Evolutionary conservation across 2,329 filamentous ascomycete species (phyloP).

Genomic region (Colletotrichum somersetense): DNA sequence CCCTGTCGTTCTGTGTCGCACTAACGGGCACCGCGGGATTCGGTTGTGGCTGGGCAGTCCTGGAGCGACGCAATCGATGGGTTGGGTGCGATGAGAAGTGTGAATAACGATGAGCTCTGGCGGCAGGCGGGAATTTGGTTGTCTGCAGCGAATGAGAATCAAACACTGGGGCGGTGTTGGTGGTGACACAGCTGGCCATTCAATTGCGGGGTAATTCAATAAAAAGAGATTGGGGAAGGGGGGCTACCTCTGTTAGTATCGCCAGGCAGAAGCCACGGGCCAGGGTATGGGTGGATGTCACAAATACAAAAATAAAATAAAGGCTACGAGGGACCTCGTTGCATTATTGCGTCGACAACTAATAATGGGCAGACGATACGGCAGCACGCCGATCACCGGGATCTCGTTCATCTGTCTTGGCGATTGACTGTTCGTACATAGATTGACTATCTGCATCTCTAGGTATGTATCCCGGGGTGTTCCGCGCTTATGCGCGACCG

Average conservation of each 20-base stretch:
- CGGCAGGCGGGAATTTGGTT: constrained; percentile 17
- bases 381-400: constrained; percentile 30
- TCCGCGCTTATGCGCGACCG: background rate
- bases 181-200: constrained; percentile 6
- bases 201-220: constrained; percentile 38
- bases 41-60: constrained; percentile 7
- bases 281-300: background rate
- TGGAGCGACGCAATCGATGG: background rate
- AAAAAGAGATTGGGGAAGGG: constrained; percentile 6
- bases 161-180: background rate
- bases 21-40: constrained; percentile 6
- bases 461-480: background rate
- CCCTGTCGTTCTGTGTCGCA: constrained; percentile 25
- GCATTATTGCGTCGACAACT: background rate
- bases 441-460: background rate
- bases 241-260: background rate
- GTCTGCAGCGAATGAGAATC: constrained; percentile 18
- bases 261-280: constrained; percentile 10
- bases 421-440: constrained; percentile 9
- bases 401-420: constrained; percentile 27
- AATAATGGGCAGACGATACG: constrained; percentile 27
- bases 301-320: background rate
- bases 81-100: constrained; percentile 13
- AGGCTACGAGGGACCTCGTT: constrained; percentile 10
- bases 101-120: constrained; percentile 18